These are phyloP conservation scores for Takakia lepidozioides DNA, from an alignment of 225 moss, liverwort and hornwort genomes.

Conservation along the genomic window DNA sequence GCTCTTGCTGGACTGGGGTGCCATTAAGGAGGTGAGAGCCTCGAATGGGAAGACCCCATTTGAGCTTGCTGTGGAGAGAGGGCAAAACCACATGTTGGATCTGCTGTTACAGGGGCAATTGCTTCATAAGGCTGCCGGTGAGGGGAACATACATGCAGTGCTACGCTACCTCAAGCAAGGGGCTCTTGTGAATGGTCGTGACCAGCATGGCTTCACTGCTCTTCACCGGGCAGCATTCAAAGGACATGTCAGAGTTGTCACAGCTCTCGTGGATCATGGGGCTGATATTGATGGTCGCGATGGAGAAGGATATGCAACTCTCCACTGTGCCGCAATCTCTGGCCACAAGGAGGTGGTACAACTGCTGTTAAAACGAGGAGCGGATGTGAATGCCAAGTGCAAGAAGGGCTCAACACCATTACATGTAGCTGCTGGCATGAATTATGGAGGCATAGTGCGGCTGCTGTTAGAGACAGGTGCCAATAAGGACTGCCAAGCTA, in stretches of 20 bases:
- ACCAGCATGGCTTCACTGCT: slow-evolving; percentile 77
- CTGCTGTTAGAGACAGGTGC: slow-evolving; percentile 46
- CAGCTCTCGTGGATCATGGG: slow-evolving; percentile 46
- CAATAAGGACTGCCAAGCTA: slow-evolving; percentile 19
- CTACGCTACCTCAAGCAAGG: slow-evolving; percentile 55
- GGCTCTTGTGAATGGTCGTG: slow-evolving; percentile 51
- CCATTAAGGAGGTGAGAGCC: slow-evolving; percentile 43
- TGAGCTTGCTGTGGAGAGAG: slow-evolving; percentile 62
- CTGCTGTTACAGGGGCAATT: slow-evolving; percentile 51
- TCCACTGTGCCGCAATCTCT: slow-evolving; percentile 75
- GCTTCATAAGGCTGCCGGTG: slow-evolving; percentile 59
- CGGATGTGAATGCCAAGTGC: slow-evolving; percentile 53
- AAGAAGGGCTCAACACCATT: slow-evolving; percentile 60
- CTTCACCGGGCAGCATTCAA: slow-evolving; percentile 86
- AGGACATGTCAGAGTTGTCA: slow-evolving; percentile 48
- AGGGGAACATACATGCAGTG: slow-evolving; percentile 49
- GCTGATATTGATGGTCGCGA: slow-evolving; percentile 45
- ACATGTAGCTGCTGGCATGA: slow-evolving; percentile 52
- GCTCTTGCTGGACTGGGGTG: slow-evolving; percentile 76
- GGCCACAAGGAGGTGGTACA: slow-evolving; percentile 66
- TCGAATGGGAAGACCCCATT: slow-evolving; percentile 54
- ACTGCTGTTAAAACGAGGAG: slow-evolving; percentile 39
- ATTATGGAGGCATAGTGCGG: slow-evolving; percentile 43
- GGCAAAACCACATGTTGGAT: slow-evolving; percentile 41
- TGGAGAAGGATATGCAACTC: slow-evolving; percentile 65